Evolutionary conservation across 345 rosid genomes (phyloP).

Genomic region (sweet orange (Citrus sinensis)): DNA sequence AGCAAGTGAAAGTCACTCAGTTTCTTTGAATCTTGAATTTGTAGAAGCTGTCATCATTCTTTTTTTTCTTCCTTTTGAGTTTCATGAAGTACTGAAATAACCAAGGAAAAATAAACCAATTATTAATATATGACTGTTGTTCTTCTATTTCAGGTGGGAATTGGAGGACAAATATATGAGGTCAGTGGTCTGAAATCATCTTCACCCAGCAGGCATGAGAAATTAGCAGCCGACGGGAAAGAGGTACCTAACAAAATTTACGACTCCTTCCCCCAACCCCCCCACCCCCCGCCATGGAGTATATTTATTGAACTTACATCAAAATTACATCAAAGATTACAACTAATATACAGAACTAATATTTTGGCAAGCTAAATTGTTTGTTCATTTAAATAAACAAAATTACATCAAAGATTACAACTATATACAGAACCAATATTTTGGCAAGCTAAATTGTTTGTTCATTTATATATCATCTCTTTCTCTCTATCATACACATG

Average conservation of each 20-base stretch:
- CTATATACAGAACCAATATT: too few relatives aligned
- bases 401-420: too few relatives aligned
- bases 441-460: not conserved
- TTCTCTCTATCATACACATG: not conserved
- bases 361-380: not conserved
- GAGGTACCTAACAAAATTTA: slow-evolving; percentile 7
- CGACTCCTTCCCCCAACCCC: too few relatives aligned
- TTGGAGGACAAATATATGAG: slow-evolving; percentile 7
- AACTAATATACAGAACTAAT: too few relatives aligned
- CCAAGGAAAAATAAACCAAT: not conserved
- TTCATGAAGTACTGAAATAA: not conserved
- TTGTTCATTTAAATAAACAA: not conserved
- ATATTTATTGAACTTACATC: too few relatives aligned
- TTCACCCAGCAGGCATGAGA: slow-evolving; percentile 23
- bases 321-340: too few relatives aligned
- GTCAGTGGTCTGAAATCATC: slow-evolving; percentile 20
- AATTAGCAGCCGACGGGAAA: slow-evolving; percentile 18
- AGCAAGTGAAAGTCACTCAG: not conserved
- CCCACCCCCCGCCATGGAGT: not conserved
- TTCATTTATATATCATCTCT: not conserved
- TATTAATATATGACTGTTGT: not conserved
- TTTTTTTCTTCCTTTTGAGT: not conserved
- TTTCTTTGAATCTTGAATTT: not conserved
- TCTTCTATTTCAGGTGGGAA: slow-evolving; percentile 16
- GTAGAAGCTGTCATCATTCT: not conserved